Conservation (phyloP, 2,329 filamentous ascomycete genomes). For the Fusarium siculi region DNA sequence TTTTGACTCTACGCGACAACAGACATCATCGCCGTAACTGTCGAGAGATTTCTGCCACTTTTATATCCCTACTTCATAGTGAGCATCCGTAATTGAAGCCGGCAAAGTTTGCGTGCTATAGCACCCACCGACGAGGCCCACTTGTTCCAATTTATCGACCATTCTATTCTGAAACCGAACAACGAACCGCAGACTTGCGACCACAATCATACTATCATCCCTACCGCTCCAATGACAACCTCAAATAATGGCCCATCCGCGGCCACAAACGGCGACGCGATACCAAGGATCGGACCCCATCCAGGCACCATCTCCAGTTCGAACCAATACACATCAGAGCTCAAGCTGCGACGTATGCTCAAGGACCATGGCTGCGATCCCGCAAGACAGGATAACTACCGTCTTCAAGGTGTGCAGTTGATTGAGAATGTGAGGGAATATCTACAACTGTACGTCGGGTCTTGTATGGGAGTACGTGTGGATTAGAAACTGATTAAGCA, state of each 20-base stretch:
- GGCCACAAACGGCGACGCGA: constrained; percentile 32
- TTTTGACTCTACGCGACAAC: not conserved
- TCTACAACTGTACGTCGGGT: constrained; percentile 72
- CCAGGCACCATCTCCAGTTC: constrained; percentile 62
- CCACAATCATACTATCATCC: not conserved
- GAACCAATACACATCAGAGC: constrained; percentile 83
- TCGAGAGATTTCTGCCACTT: too few relatives aligned
- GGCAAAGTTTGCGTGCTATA: not conserved
- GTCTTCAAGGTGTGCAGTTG: constrained; percentile 87
- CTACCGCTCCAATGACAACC: constrained; percentile 15
- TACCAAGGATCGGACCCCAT: constrained; percentile 52
- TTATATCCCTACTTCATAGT: not conserved
- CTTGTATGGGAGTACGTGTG: not conserved
- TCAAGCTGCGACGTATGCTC: constrained; percentile 79
- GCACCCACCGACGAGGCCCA: not conserved
- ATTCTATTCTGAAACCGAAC: not conserved
- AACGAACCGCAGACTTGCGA: not conserved
- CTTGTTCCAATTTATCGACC: not conserved
- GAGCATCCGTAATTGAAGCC: not conserved
- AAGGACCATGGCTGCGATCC: constrained; percentile 76
- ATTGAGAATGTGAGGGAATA: constrained; percentile 85
- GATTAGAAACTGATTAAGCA: constrained; percentile 6
- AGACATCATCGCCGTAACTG: not conserved
- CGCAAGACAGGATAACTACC: constrained; percentile 80
- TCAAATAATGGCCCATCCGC: constrained; percentile 10